Evolutionary conservation across 129 eudicot species (phyloP).

Genomic region (Oenanthe sinensis): DNA sequence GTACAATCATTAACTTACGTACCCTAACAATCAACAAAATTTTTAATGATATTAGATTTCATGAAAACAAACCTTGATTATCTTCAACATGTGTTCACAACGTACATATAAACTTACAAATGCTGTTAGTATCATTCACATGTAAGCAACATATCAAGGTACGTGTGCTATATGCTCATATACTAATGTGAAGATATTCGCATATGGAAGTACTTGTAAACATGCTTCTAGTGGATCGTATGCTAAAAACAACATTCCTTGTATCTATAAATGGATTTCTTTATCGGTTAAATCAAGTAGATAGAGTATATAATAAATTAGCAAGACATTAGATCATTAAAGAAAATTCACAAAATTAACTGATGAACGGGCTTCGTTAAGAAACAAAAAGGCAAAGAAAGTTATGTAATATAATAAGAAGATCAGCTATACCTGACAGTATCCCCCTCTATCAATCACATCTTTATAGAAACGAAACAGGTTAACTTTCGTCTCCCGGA

Average conservation of each 20-base stretch:
- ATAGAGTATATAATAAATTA: not conserved
- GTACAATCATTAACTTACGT: not conserved
- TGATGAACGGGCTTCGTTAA: not conserved
- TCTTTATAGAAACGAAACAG: slow-evolving; percentile 41
- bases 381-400: not conserved
- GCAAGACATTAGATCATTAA: not conserved
- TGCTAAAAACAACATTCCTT: not conserved
- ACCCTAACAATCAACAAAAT: not conserved
- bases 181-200: not conserved
- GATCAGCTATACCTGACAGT: slow-evolving; percentile 32
- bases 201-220: not conserved
- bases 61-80: not conserved
- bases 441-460: slow-evolving; percentile 58
- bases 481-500: slow-evolving; percentile 45
- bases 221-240: not conserved
- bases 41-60: not conserved
- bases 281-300: not conserved
- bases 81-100: not conserved
- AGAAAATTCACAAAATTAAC: not conserved
- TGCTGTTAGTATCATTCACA: not conserved
- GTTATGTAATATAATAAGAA: not conserved
- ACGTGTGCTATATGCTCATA: not conserved
- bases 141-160: not conserved
- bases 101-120: not conserved
- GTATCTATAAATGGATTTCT: not conserved